Evolutionary conservation across 2,329 filamentous ascomycete species (phyloP).

Genomic region (Ophiostoma tasmaniense): DNA sequence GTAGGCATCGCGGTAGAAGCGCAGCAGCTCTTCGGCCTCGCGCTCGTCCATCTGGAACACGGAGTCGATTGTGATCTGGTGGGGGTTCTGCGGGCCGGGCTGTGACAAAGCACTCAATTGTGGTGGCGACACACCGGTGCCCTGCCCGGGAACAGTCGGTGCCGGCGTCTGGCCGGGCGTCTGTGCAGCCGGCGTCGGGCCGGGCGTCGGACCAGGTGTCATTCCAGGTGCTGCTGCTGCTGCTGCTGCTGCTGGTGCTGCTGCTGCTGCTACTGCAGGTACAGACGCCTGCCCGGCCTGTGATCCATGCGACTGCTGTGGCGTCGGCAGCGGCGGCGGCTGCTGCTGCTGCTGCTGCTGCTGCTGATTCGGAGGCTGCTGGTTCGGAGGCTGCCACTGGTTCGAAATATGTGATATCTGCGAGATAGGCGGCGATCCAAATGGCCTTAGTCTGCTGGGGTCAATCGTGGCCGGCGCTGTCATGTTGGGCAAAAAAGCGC

Average conservation of each 20-base stretch:
- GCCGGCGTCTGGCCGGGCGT: background rate
- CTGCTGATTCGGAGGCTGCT: too few species aligned
- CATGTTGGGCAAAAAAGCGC: background rate
- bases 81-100: constrained; percentile 8
- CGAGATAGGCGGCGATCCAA: background rate
- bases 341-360: constrained; percentile 1
- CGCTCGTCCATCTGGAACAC: constrained; percentile 16
- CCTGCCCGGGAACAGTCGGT: background rate
- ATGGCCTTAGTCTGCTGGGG: background rate
- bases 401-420: background rate
- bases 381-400: too few species aligned
- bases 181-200: background rate
- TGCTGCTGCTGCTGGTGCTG: too few species aligned
- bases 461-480: background rate
- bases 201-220: background rate
- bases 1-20: constrained; percentile 20
- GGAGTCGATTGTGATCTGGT: constrained; percentile 10
- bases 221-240: background rate
- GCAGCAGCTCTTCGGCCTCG: constrained; percentile 20
- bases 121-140: background rate
- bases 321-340: background rate
- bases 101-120: background rate
- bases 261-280: too few species aligned
- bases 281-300: background rate
- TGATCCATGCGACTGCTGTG: background rate